Percentiles rank a stretch among this genome's conserved stretches.
Conservation (phyloP, 1,284 basidiomycete genomes). For the Vanrija pseudolonga region DNA sequence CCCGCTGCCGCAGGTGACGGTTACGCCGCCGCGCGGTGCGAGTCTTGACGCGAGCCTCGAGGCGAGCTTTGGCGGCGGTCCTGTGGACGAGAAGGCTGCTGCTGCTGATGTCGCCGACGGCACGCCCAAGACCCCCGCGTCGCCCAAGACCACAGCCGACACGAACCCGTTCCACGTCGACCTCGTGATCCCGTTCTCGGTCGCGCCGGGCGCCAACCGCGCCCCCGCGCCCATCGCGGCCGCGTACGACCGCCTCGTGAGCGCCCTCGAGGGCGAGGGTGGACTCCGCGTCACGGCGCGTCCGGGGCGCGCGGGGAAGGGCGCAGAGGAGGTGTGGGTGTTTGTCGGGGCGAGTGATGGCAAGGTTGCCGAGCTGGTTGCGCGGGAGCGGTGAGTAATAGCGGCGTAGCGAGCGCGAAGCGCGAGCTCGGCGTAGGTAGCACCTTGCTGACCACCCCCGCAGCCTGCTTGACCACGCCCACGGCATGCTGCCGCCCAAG, state of each 20-base stretch:
- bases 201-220: constrained; percentile 5
- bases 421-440: too few relatives aligned
- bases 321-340: constrained; percentile 71
- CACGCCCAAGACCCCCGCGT: too few relatives aligned
- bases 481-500: constrained; percentile 61
- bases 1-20: too few relatives aligned
- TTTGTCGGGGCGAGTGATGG: constrained; percentile 69
- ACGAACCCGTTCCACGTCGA: constrained; percentile 45
- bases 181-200: constrained; percentile 41
- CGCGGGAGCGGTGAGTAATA: constrained; percentile 65
- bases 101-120: too few relatives aligned
- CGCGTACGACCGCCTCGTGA: constrained; percentile 24
- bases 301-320: constrained; percentile 21
- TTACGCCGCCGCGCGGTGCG: too few relatives aligned
- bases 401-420: background rate
- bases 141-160: too few relatives aligned
- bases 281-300: constrained; percentile 36
- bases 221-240: constrained; percentile 20
- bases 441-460: background rate
- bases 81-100: too few relatives aligned
- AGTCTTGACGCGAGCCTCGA: too few relatives aligned
- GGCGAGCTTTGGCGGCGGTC: too few relatives aligned
- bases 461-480: constrained; percentile 26
- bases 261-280: constrained; percentile 34
- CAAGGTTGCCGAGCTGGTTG: constrained; percentile 63